Conservation (phyloP, 2,329 filamentous ascomycete species). For the Phoma sp. region DNA sequence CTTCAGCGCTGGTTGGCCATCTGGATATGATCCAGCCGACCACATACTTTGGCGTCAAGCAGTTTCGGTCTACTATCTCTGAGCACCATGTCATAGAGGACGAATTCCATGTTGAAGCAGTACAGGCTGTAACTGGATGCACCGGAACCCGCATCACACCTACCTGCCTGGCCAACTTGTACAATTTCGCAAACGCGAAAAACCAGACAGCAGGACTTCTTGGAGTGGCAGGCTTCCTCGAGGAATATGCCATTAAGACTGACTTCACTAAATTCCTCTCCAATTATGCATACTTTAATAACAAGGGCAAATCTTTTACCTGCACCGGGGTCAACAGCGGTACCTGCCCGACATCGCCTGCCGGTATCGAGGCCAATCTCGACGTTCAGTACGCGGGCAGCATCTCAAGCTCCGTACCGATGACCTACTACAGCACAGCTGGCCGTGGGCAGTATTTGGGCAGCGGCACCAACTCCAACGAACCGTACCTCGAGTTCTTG, state of each 20-base stretch:
- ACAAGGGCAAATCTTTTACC: slow-evolving; percentile 25
- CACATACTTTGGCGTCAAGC: slow-evolving; percentile 47
- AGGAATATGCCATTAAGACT: slow-evolving; percentile 30
- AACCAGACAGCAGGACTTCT: slow-evolving; percentile 22
- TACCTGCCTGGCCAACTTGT: slow-evolving; percentile 28
- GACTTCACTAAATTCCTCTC: slow-evolving; percentile 31
- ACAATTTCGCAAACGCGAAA: slow-evolving; percentile 27
- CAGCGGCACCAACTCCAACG: slow-evolving; percentile 61
- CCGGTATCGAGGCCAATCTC: slow-evolving; percentile 27
- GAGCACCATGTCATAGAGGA: slow-evolving; percentile 23
- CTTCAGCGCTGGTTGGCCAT: slow-evolving; percentile 40
- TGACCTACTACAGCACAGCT: slow-evolving; percentile 68
- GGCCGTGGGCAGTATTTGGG: slow-evolving; percentile 56
- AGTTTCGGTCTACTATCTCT: slow-evolving; percentile 25
- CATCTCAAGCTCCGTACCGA: slow-evolving; percentile 29
- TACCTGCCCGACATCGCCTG: slow-evolving; percentile 20
- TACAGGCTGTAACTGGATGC: slow-evolving; percentile 21
- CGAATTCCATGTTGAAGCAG: slow-evolving; percentile 10
- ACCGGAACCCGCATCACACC: slow-evolving; percentile 26
- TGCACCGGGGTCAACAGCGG: slow-evolving; percentile 25
- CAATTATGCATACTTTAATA: slow-evolving; percentile 24
- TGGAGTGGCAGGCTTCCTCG: slow-evolving; percentile 31
- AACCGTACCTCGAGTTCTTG: slow-evolving; percentile 69
- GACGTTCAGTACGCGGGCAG: slow-evolving; percentile 29
- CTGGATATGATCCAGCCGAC: slow-evolving; percentile 59